phyloP scores from a whole-genome alignment of 2,329 filamentous ascomycete genomes.

The Xylariales sp. region DNA sequence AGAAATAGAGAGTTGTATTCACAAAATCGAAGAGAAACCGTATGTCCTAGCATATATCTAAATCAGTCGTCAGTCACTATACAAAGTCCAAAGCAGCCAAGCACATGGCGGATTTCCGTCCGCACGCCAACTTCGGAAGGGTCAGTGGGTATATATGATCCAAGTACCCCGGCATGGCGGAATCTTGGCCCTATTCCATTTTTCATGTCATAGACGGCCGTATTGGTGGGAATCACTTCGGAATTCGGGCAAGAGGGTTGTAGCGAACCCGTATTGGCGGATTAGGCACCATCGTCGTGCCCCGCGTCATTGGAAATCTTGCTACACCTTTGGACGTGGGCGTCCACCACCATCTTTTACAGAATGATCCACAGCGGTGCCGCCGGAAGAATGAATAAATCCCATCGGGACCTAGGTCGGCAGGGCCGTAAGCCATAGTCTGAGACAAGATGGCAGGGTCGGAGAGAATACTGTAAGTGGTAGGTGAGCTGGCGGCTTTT shows the following conservation, averaged over 20 bases:
- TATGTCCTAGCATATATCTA: too few relatives aligned
- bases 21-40: too few relatives aligned
- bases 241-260: constrained; percentile 1
- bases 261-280: constrained; percentile 21
- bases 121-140: too few relatives aligned
- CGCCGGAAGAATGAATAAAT: constrained; percentile 56
- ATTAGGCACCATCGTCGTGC: constrained; percentile 36
- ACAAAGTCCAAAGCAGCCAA: too few relatives aligned
- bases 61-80: too few relatives aligned
- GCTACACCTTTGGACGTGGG: constrained; percentile 15
- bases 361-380: constrained; percentile 52
- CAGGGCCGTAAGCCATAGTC: constrained; percentile 52
- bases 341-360: constrained; percentile 44
- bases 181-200: background rate
- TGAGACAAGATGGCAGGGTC: constrained; percentile 57
- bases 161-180: background rate
- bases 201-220: background rate
- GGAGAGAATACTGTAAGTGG: constrained; percentile 49
- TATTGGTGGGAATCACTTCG: background rate
- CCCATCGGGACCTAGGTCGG: constrained; percentile 54
- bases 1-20: too few relatives aligned
- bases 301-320: constrained; percentile 16
- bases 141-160: too few relatives aligned
- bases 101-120: too few relatives aligned
- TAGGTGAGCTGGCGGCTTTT: constrained; percentile 2